phyloP scores from a whole-genome alignment of 805 yeast genomes.

The Suhomyces emberorum region DNA sequence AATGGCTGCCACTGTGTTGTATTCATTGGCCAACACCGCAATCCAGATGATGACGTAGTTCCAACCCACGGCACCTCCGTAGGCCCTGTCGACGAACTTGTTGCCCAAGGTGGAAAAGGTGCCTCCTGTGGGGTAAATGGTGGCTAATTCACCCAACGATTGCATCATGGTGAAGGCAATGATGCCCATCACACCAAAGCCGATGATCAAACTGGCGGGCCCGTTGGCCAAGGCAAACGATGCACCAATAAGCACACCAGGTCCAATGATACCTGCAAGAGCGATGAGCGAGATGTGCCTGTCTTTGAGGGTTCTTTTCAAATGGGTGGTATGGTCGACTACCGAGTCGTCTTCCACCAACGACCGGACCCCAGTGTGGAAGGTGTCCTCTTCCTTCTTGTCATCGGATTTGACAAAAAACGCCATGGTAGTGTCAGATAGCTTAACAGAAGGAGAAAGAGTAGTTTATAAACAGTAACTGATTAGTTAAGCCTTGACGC shows the following conservation, averaged over 20 bases:
- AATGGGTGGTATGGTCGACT: slow-evolving; percentile 9
- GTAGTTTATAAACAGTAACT: too few species aligned
- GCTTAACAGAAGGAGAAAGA: too few species aligned
- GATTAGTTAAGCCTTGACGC: too few species aligned
- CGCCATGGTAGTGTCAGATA: too few species aligned
- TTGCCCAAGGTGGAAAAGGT: slow-evolving; percentile 53
- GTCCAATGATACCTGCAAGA: slow-evolving; percentile 58
- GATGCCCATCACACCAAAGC: slow-evolving; percentile 52
- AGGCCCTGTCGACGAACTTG: slow-evolving; percentile 50
- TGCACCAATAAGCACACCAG: slow-evolving; percentile 54
- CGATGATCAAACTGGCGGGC: slow-evolving; percentile 51
- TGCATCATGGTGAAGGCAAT: slow-evolving; percentile 54
- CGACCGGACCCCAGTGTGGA: not conserved
- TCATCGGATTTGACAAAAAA: not conserved
- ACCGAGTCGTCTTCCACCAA: slow-evolving; percentile 3
- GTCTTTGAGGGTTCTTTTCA: slow-evolving; percentile 34
- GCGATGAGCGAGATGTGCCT: slow-evolving; percentile 51
- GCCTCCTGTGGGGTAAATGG: slow-evolving; percentile 48
- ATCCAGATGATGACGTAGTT: slow-evolving; percentile 55
- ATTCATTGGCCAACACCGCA: slow-evolving; percentile 53
- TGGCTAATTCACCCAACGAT: slow-evolving; percentile 54
- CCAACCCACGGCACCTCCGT: slow-evolving; percentile 56
- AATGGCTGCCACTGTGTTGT: slow-evolving; percentile 50
- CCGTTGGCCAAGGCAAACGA: slow-evolving; percentile 49
- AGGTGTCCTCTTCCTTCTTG: not conserved